Evolutionary conservation across 495 filamentous ascomycete species (phyloP), one percentile per base, ranked within the genome.

Genomic region (Xylaria sp.): DNA sequence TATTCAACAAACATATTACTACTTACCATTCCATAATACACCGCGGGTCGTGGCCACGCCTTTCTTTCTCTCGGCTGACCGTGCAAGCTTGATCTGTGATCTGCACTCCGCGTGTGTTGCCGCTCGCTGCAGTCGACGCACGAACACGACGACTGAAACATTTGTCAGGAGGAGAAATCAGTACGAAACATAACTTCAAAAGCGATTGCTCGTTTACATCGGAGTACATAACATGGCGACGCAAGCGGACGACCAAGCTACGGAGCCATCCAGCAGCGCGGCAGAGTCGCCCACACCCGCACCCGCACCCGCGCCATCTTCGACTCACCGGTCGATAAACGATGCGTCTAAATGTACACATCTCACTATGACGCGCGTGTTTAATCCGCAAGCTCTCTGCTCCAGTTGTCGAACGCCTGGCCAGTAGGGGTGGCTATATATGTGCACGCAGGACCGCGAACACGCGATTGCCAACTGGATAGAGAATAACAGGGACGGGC

Each of bases 361-460:
- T 71, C 75, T 86, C 15, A 85, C 80, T 24, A 89, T 92, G 88
- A 83, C 86, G 5, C 83, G 87, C 15, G 59, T 88, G 5, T 90
- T 88, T 74, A 77, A 77, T 31, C 74, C 77, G 24, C 40, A 73
- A 0, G 74, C 82, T 48, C 67, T 61, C 17, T 95, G 92, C 79
- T 67, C 82, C 4, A 52, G 81, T 4, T 93, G 91, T n/a, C 71
- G 74, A 78, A 17, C 75, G 76, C 69, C 70, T 1, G 83, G 88
- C 5, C 73, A 80, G 17, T 83, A 88, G 55, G 89, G 90, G 35
- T 93, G 88, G 87, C 80, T 94, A 26, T 94, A 91, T 71, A 76
- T 82, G 53, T 94, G 93, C 76, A 85, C 82, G 6, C 84, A 89
- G 72, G 91, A 93, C 74, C 79, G 80, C 24, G 84, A 87, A 29